Base-by-base conservation (phyloP, 768 basidiomycete species). In the Naganishia kalamii region DNA sequence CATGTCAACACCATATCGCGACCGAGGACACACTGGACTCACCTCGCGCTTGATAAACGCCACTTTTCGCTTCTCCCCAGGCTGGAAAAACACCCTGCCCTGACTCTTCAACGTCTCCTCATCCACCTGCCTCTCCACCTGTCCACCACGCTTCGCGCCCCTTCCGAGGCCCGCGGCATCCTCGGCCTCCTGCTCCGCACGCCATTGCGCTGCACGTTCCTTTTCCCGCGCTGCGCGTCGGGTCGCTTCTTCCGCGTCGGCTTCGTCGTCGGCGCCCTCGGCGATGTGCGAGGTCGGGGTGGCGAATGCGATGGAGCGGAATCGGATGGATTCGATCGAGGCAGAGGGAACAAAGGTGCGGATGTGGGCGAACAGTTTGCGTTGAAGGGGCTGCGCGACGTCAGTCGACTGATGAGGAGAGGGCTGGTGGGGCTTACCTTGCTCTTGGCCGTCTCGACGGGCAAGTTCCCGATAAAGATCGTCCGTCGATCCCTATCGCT, bases 301-400 rank as follows among this genome's bases (percentile, higher is more conserved):
- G 68, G 89, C 86, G 81, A 97, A 97, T 0, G 92, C 87, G 54
- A 96, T 84, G 17, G 92, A 96, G 59, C 94, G 90, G 82, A 94
- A 96, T 46, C 94, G 90, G 27, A 86, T 83, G 4, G 92, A 92
- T 73, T 98, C 94, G 68, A 96, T 87, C 80, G 88, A 90, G 60
- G 89, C 85, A 0, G 82, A 78, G 3, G 89, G 86, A 15, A 89
- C 82, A 67, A 84, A 82, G 0, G 86, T 79, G 25, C 91, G 81
- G 67, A 97, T 83, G 74, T 93, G 89, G 29, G 84, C 82, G 66
- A 85, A 85, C 30, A 98, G 80, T 68, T 86, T 84, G 75, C 91
- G 92, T 69, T 85, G 84, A 21, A 85, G 72, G 11, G 87, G 82
- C 92, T 96, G 69, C 21, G 33, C 3, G 43, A 44, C 60, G 59